These are phyloP conservation scores for Colletotrichum chlorophyti DNA, from an alignment of 2,329 filamentous ascomycete species.

Conservation along the genomic window DNA sequence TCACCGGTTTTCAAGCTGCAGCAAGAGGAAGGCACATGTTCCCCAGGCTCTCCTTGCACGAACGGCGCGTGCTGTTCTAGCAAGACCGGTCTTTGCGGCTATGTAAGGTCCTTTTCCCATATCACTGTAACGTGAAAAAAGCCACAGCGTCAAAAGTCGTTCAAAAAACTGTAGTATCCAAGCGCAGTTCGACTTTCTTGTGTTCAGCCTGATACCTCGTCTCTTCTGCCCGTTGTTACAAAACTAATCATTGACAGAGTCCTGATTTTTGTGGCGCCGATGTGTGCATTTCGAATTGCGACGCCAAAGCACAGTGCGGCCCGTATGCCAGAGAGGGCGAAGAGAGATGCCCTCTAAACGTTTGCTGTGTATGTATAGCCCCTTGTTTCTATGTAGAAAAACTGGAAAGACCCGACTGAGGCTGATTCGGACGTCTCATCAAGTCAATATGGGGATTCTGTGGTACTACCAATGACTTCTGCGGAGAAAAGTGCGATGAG, in stretches of 20 bases:
- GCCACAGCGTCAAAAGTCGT: too few species aligned
- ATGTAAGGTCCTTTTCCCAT: too few species aligned
- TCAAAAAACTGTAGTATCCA: too few species aligned
- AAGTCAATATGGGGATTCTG: slow-evolving; percentile 31
- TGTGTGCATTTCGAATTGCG: slow-evolving; percentile 39
- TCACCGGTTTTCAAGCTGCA: too few species aligned
- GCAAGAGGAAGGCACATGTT: too few species aligned
- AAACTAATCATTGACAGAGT: not conserved
- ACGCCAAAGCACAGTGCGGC: slow-evolving; percentile 45
- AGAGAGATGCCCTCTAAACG: slow-evolving; percentile 37
- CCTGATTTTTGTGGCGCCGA: not conserved
- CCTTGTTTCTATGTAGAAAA: too few species aligned
- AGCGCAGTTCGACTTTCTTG: too few species aligned
- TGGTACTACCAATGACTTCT: slow-evolving; percentile 7
- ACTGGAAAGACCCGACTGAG: too few species aligned
- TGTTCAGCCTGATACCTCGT: too few species aligned
- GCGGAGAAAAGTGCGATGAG: slow-evolving; percentile 1
- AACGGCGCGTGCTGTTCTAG: slow-evolving; percentile 33
- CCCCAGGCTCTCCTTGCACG: slow-evolving; percentile 25
- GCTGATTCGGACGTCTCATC: too few species aligned
- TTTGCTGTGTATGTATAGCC: slow-evolving; percentile 33
- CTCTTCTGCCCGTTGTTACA: too few species aligned
- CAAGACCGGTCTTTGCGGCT: not conserved
- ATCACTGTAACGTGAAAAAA: too few species aligned
- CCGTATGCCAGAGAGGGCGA: slow-evolving; percentile 31